Evolutionary conservation across 1,284 basidiomycete genomes (phyloP), one percentile per base, ranked within the genome.

Genomic region (Cutaneotrichosporon spelunceum): DNA sequence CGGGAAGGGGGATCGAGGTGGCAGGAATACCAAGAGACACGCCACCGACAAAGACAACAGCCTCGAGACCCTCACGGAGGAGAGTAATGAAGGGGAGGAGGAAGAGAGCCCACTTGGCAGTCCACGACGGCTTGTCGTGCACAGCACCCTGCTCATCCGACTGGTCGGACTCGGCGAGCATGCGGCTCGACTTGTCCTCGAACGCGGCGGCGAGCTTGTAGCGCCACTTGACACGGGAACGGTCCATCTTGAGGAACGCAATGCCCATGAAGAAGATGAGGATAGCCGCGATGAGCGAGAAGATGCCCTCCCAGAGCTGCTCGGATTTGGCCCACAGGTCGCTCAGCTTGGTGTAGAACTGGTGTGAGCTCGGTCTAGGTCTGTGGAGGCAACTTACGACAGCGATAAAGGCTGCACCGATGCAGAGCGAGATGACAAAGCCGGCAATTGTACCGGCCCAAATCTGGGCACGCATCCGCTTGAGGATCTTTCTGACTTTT

Each of bases 41-140:
- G 61, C 93, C 93, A 21, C 93, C 90, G 56, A 96, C 91, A 73
- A 96, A 96, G 65, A 97, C 83, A 62, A 96, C 88, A 1, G 90
- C 92, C 78, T 97, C 93, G 68, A 96, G 83, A 72, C 93, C 93
- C 81, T 97, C 93, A 68, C 93, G 87, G 23, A 70, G 56, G 42
- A 97, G 90, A 4, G 93, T 95, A 73, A 96, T 85, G 67, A 93
- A 79, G 0, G 93, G 93, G 8, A 97, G 83, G 57, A 93, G 72
- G 82, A 97, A 92, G 44, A 97, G 83, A 0, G 87, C 85, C 87
- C 90, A 96, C 81, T 87, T 89, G 16, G 89, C 86, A 4, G 85
- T 63, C 27, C 69, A 65, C 10, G 70, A 73, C 60, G 72, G 71
- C 30, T 56, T 61, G 71, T 81, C 9, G 39, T 55, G 58, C n/a